These are phyloP conservation scores for Picochlorum sp. DNA, from an alignment of 139 green algal species.

Conservation along the genomic window DNA sequence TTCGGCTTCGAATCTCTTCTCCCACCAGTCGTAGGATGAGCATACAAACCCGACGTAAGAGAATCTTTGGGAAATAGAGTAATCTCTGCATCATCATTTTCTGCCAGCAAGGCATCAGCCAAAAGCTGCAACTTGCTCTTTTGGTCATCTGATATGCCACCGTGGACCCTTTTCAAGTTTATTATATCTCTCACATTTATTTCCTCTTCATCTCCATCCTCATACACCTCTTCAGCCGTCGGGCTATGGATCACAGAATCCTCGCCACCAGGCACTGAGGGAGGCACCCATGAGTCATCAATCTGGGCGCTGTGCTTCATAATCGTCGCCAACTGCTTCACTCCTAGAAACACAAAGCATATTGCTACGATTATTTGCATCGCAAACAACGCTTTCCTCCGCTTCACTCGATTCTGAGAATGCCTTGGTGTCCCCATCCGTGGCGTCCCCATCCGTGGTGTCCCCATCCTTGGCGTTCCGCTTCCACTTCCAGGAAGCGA, in stretches of 20 bases:
- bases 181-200: neutral
- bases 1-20: neutral
- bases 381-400: neutral
- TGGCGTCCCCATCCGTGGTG: neutral
- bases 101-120: slow-evolving; percentile 5
- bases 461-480: neutral
- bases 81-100: slow-evolving; percentile 4
- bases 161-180: neutral
- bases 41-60: slow-evolving; percentile 4
- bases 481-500: neutral
- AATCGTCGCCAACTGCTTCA: neutral
- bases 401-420: neutral
- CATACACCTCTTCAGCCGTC: neutral
- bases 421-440: neutral
- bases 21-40: slow-evolving; percentile 6
- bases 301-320: slow-evolving; percentile 64
- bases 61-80: neutral
- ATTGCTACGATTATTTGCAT: neutral
- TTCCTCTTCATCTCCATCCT: neutral
- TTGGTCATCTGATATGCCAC: neutral
- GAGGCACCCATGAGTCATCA: slow-evolving; percentile 52
- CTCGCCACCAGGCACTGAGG: slow-evolving; percentile 35
- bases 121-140: neutral
- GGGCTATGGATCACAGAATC: neutral
- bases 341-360: neutral